Evolutionary conservation across 768 basidiomycete species (phyloP).

Genomic region (Boletellus emodensis): DNA sequence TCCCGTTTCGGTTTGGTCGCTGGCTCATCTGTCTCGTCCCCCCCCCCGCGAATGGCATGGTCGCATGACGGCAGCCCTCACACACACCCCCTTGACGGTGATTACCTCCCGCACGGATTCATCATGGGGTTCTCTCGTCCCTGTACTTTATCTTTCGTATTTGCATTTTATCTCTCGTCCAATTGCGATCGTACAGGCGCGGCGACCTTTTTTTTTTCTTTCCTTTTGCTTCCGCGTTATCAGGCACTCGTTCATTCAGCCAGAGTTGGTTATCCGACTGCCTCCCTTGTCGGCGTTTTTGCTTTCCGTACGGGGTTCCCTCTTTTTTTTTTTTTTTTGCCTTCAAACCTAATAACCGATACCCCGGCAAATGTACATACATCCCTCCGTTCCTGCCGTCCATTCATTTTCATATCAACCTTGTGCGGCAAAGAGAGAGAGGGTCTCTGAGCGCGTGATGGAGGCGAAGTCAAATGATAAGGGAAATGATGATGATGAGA

Average conservation of each 20-base stretch:
- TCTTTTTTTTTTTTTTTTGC: too few relatives aligned
- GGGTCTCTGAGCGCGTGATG: not conserved
- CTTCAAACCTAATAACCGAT: constrained; percentile 12
- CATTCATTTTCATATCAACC: not conserved
- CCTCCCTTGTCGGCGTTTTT: too few relatives aligned
- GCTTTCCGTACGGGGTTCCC: not conserved
- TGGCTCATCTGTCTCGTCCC: too few relatives aligned
- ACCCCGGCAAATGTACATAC: constrained; percentile 5
- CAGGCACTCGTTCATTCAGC: not conserved
- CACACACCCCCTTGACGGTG: not conserved
- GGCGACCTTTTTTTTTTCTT: too few relatives aligned
- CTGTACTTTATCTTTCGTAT: too few relatives aligned
- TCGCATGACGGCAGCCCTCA: too few relatives aligned
- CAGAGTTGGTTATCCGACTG: not conserved
- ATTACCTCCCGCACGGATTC: not conserved
- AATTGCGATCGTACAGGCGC: too few relatives aligned
- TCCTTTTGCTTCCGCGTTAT: not conserved
- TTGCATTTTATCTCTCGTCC: too few relatives aligned
- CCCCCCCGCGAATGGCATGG: too few relatives aligned
- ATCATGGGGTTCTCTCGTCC: not conserved
- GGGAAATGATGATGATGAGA: too few relatives aligned
- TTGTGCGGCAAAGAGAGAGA: not conserved
- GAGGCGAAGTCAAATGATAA: too few relatives aligned
- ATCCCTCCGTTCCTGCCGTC: not conserved
- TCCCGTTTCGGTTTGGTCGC: too few relatives aligned